Evolutionary conservation across 805 yeast genomes (phyloP), one percentile per base, ranked within the genome.

Genomic region (Candida germanica): DNA sequence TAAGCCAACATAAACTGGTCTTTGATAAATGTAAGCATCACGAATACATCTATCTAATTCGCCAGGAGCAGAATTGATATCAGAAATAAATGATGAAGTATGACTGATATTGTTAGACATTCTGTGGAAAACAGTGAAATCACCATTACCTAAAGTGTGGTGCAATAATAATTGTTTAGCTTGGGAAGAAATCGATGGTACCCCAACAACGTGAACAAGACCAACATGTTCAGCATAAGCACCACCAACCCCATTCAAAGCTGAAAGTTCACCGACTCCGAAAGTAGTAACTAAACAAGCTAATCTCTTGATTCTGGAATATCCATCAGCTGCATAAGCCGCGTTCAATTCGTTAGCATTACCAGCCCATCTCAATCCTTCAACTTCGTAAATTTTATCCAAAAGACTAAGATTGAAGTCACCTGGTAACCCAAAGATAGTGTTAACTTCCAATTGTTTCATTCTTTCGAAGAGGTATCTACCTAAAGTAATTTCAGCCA

Each of bases 301-400:
- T 39, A 64, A 51, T 29, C 67, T 59, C 47, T 62, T 64, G 39
- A 64, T 58, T 43, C 71, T 47, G 24, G 66, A 54, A 49, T 64
- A 64, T 9, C 69, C 71, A 47, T 64, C 71, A 11, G 71, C 71
- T 13, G 71, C 66, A 43, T 64, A 62, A 5, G 69, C 69, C 18
- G 71, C 68, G 40, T 62, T 64, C 55, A 64, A 56, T 49, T 64
- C 69, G 49, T 64, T 64, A 55, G 68, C 67, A 47, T 64, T 64
- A 30, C 71, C 71, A 7, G 66, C 68, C 71, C 71, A 64, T 49
- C 58, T 53, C 56, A 64, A 33, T 13, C 54, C 64, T 17, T 64
- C 68, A 10, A 62, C 66, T 39, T 64, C 69, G 42, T 63, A 59
- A 36, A 64, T 55, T 38, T 63, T 61, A 50, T 64, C 69, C 31